Base-by-base conservation (phyloP, 805 yeast genomes). In the Kluyveromyces starmeri region DNA sequence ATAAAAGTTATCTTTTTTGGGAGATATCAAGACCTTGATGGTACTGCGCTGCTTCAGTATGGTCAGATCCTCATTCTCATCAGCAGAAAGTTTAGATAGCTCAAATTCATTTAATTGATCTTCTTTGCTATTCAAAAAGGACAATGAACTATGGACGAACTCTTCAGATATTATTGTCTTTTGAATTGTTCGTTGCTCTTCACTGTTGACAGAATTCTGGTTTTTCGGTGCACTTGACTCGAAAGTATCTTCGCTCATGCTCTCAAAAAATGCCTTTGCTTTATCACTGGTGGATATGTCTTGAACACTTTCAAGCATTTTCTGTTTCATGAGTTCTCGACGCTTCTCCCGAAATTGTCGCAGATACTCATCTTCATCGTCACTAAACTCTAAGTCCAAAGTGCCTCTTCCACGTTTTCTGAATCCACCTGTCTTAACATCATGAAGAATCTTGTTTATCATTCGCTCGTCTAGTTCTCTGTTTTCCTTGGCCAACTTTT, bases 361-460 rank as follows among this genome's bases (percentile, higher is more conserved):
- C 13, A 58, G 36, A 27, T 70, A 63, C 34, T 72, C 80, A 48
- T 80, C 86, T 39, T 80, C 92, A 43, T 78, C 89, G 41, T 78
- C 86, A 51, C 83, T 78, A 28, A 80, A 58, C 44, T 80, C 88
- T 13, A 79, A 59, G 35, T 73, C 80, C 3, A 72, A 70, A 28
- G 66, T 71, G 4, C 64, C 67, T 19, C 68, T 63, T 2, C 73
- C 75, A 36, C 75, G 59, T 44, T 71, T 79, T 12, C 79, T 67
- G 46, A 83, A 72, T 15, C 74, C 74, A 44, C 86, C 92, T 35
- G 75, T 77, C 45, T 79, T 77, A 36, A 83, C 62, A 53, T 83
- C 94, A 38, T 75, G 75, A 40, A 75, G 67, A 38, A 83, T 73
- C 53, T 69, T 78, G 50, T 75, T 76, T 34, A 83, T 71, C 59